Percentiles rank a stretch among this genome's conserved stretches.
These are phyloP conservation scores for Polychaeton citri DNA, from an alignment of 2,329 filamentous ascomycete species.

Conservation along the genomic window DNA sequence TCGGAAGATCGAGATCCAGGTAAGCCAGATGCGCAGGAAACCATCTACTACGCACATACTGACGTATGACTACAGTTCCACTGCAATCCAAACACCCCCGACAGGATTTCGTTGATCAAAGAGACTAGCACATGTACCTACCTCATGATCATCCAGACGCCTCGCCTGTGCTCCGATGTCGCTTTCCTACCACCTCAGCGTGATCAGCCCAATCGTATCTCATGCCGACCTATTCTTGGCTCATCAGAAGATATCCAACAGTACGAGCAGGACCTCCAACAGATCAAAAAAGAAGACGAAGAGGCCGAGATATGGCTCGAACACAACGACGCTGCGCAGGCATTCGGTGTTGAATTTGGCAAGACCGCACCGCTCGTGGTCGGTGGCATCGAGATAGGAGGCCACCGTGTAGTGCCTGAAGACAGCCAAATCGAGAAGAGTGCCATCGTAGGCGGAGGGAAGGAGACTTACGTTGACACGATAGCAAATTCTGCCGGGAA, in stretches of 20 bases:
- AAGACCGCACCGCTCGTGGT: conserved; percentile 29
- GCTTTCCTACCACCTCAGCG: conserved; percentile 74
- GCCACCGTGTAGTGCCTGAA: conserved; percentile 39
- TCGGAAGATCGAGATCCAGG: conserved; percentile 71
- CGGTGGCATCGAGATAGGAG: conserved; percentile 47
- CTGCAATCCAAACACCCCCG: conserved; percentile 61
- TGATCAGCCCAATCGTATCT: conserved; percentile 61
- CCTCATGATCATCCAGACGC: conserved; percentile 84
- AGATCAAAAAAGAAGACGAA: conserved; percentile 7
- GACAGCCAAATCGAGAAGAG: conserved; percentile 44
- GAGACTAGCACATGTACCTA: conserved; percentile 85
- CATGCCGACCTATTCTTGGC: conserved; percentile 57
- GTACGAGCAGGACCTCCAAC: conserved; percentile 17
- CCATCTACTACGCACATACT: background rate
- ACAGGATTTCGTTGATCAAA: conserved; percentile 85
- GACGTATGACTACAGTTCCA: conserved; percentile 39
- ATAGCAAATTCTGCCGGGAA: conserved; percentile 46
- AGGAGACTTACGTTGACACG: conserved; percentile 40
- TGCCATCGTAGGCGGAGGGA: conserved; percentile 35
- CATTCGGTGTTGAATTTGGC: conserved; percentile 4
- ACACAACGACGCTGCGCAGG: conserved; percentile 17
- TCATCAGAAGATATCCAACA: conserved; percentile 34
- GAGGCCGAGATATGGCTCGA: conserved; percentile 7
- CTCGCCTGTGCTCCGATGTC: conserved; percentile 72
- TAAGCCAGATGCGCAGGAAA: conserved; percentile 11